Percentiles rank a stretch among this genome's conserved stretches.
Evolutionary conservation across 73 alveolate genomes (phyloP).

Genomic region (Paramecium primaurelia): DNA sequence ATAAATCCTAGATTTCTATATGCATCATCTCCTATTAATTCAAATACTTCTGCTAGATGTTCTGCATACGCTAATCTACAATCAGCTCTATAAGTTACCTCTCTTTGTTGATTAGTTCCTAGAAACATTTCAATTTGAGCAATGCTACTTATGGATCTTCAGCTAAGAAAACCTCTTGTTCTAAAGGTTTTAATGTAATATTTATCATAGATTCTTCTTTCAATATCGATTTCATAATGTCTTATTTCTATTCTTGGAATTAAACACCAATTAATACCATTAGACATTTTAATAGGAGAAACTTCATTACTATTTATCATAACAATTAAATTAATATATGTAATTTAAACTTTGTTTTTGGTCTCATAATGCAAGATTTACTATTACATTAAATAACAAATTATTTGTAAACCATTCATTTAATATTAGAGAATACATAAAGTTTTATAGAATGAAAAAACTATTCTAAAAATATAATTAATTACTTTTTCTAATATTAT

Average conservation of each 20-base stretch:
- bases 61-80: slow-evolving; percentile 35
- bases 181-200: neutral
- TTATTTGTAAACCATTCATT: neutral
- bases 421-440: neutral
- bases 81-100: neutral
- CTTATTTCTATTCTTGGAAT: neutral
- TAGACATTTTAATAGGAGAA: neutral
- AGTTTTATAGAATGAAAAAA: neutral
- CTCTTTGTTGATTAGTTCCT: slow-evolving; percentile 26
- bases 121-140: slow-evolving; percentile 29
- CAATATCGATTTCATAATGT: neutral
- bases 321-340: neutral
- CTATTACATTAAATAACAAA: neutral
- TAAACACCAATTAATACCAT: neutral
- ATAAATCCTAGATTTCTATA: slow-evolving; percentile 23
- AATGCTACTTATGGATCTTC: slow-evolving; percentile 4
- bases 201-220: neutral
- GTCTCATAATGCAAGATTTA: neutral
- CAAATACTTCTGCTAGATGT: slow-evolving; percentile 29
- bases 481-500: neutral
- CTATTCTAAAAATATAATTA: neutral
- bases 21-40: slow-evolving; percentile 36
- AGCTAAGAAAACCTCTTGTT: neutral
- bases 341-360: neutral
- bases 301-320: neutral